Evolutionary conservation across 306 rosid genomes (phyloP).

Genomic region (Crataegus laevigata): DNA sequence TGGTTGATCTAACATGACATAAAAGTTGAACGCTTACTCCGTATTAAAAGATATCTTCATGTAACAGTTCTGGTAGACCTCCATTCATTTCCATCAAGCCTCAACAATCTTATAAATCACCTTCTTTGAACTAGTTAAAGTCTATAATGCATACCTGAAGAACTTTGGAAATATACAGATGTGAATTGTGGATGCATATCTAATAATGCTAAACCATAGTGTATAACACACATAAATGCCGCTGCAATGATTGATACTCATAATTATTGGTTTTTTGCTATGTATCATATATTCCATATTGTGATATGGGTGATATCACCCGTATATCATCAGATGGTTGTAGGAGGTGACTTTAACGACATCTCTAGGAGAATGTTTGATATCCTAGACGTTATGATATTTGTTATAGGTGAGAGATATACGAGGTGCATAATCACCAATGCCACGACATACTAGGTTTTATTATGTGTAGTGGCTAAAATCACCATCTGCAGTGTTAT

Average conservation of each 20-base stretch:
- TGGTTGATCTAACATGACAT: background rate
- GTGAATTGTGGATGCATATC: background rate
- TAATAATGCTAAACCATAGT: background rate
- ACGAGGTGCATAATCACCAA: background rate
- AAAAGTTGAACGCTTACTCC: background rate
- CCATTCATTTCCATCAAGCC: background rate
- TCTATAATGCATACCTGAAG: background rate
- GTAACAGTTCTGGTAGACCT: background rate
- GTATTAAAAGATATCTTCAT: background rate
- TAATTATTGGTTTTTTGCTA: background rate
- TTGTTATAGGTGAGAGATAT: background rate
- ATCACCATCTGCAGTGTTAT: background rate
- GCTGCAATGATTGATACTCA: background rate
- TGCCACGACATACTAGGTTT: background rate
- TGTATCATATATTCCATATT: background rate
- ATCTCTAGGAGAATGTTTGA: background rate
- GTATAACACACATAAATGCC: background rate
- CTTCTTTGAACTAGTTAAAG: background rate
- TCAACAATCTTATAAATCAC: background rate
- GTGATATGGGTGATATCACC: background rate
- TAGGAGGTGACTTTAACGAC: background rate
- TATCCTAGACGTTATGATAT: background rate
- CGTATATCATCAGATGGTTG: background rate
- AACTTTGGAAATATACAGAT: background rate
- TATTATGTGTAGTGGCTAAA: background rate